Percentiles rank a stretch among this genome's conserved stretches.
These are phyloP conservation scores for Saccharomycopsis vini DNA, from an alignment of 805 yeast genomes.

Conservation along the genomic window DNA sequence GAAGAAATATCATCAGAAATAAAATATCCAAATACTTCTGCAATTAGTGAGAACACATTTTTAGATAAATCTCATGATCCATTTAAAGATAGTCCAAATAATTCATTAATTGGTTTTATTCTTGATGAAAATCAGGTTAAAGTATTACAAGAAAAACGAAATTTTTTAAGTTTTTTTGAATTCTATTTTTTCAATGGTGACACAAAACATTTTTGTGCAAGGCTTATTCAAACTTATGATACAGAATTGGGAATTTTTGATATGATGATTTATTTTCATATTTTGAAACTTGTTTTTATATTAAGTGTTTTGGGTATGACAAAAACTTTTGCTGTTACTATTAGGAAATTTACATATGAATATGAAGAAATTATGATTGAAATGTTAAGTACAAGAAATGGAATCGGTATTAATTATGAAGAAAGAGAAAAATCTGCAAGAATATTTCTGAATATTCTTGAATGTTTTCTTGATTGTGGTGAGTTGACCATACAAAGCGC, in stretches of 20 bases:
- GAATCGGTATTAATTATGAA: background rate
- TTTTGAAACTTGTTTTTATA: background rate
- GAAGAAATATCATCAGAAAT: background rate
- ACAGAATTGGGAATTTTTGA: background rate
- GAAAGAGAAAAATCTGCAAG: background rate
- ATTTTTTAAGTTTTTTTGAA: background rate
- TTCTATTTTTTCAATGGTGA: slow-evolving; percentile 5
- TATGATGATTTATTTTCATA: slow-evolving; percentile 3
- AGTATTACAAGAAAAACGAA: background rate
- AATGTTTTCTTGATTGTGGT: background rate
- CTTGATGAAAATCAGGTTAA: background rate
- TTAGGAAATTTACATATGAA: background rate
- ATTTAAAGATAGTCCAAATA: background rate
- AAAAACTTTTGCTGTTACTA: background rate
- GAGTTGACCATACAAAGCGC: background rate
- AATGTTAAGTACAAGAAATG: background rate
- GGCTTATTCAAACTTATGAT: background rate
- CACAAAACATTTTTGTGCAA: background rate
- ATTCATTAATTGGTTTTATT: background rate
- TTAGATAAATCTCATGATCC: background rate
- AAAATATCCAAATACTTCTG: background rate
- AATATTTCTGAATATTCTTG: background rate
- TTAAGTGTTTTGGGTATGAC: background rate
- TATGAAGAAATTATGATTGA: background rate
- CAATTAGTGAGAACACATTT: background rate